phyloP scores from a whole-genome alignment of 345 rosid genomes.

The Iberis pinnata region DNA sequence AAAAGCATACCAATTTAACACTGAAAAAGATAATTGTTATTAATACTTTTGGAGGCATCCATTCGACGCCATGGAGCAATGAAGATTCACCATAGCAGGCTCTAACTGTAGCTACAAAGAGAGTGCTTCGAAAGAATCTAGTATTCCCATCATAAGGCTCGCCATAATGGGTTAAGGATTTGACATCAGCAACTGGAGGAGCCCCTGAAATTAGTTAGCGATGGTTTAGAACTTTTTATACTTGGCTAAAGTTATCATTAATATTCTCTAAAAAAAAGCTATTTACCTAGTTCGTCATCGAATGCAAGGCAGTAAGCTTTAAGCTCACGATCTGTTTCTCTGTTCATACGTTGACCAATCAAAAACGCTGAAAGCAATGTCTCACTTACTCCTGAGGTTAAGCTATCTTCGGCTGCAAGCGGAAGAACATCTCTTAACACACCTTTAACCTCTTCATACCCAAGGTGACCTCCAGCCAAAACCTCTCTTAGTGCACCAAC shows the following conservation, averaged over 20 bases:
- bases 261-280: neutral
- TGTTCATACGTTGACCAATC: slow-evolving; percentile 94
- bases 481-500: slow-evolving; percentile 94
- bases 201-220: slow-evolving; percentile 44
- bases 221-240: slow-evolving; percentile 7
- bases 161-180: slow-evolving; percentile 94
- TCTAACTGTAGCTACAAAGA: slow-evolving; percentile 92
- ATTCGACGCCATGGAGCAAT: slow-evolving; percentile 93
- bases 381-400: slow-evolving; percentile 59
- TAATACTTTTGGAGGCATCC: slow-evolving; percentile 96
- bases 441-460: slow-evolving; percentile 91
- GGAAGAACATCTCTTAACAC: slow-evolving; percentile 84
- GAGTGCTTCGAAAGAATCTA: slow-evolving; percentile 72
- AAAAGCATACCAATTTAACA: neutral
- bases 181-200: slow-evolving; percentile 79
- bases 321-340: slow-evolving; percentile 91
- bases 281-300: slow-evolving; percentile 87
- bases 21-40: slow-evolving; percentile 8
- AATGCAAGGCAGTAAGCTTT: slow-evolving; percentile 96
- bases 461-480: slow-evolving; percentile 92
- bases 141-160: slow-evolving; percentile 99
- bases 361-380: slow-evolving; percentile 89
- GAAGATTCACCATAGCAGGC: slow-evolving; percentile 91
- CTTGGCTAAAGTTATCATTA: neutral
- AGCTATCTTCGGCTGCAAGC: slow-evolving; percentile 39